A percentile compares a stretch with the other conserved stretches of the same genome.
These are phyloP conservation scores for Talinum fruticosum DNA, from an alignment of 148 eudicot genomes.

Conservation along the genomic window DNA sequence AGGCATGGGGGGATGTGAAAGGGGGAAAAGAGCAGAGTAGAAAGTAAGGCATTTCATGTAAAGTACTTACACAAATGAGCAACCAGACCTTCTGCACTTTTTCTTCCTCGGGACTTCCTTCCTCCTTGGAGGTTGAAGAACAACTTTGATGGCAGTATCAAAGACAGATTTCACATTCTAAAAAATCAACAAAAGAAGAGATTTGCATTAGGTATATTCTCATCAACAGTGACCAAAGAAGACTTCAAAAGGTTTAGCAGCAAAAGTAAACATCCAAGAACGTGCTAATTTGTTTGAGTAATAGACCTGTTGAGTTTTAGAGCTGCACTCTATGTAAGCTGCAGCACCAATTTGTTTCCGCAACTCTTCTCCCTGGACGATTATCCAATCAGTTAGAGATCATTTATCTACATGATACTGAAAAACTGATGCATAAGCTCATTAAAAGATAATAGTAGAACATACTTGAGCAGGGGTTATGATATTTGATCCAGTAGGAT, in stretches of 20 bases:
- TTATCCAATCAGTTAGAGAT: not conserved
- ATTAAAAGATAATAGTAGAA: not conserved
- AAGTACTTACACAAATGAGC: constrained; percentile 75
- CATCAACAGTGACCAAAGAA: not conserved
- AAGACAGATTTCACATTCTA: constrained; percentile 93
- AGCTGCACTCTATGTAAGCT: constrained; percentile 96
- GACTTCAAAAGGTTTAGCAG: not conserved
- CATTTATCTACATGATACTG: not conserved
- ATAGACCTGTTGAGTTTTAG: constrained; percentile 92
- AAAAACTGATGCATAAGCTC: not conserved
- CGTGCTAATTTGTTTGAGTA: not conserved
- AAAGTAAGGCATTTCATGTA: not conserved
- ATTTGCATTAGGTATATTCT: not conserved
- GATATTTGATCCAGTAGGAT: constrained; percentile 66
- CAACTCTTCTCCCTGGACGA: constrained; percentile 81
- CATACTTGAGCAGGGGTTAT: constrained; percentile 82
- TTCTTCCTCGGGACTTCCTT: constrained; percentile 64
- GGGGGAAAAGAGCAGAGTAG: too few relatives aligned
- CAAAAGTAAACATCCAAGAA: not conserved
- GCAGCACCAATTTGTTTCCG: constrained; percentile 98
- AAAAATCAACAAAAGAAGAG: not conserved
- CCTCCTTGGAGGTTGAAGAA: constrained; percentile 94
- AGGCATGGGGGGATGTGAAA: too few relatives aligned
- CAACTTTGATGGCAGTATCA: constrained; percentile 88
- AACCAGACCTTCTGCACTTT: constrained; percentile 54